Conservation (phyloP, 192 early-diverging fungal genomes). For the Podila horticola region DNA sequence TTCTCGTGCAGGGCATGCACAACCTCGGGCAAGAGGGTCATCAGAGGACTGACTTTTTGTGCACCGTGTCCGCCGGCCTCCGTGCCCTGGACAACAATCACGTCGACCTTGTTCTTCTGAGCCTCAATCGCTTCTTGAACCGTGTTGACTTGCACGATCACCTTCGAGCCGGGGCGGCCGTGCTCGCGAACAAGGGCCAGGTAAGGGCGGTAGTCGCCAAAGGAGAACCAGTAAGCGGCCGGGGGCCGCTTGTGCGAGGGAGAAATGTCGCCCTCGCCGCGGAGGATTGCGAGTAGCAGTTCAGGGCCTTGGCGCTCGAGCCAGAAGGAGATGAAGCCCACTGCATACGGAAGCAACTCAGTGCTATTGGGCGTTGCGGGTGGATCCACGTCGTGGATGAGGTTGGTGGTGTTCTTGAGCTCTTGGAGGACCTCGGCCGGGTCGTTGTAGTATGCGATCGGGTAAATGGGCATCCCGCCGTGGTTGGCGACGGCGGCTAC, state of each 20-base stretch:
- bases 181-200: conserved; percentile 33
- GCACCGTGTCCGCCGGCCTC: conserved; percentile 61
- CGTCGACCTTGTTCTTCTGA: conserved; percentile 52
- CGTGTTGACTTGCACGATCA: conserved; percentile 60
- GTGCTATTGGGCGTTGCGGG: background rate
- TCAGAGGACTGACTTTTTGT: conserved; percentile 11
- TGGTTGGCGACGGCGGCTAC: conserved; percentile 54
- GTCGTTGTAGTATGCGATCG: conserved; percentile 43
- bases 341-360: conserved; percentile 47
- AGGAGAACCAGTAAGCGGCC: conserved; percentile 57
- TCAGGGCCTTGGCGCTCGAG: conserved; percentile 50
- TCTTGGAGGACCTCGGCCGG: conserved; percentile 32
- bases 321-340: conserved; percentile 56
- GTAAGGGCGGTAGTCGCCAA: conserved; percentile 54
- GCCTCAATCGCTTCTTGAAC: conserved; percentile 55
- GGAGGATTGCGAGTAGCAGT: conserved; percentile 34
- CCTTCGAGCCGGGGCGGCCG: conserved; percentile 21
- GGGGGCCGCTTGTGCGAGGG: conserved; percentile 20
- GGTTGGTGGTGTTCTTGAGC: conserved; percentile 5
- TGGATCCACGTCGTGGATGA: conserved; percentile 1
- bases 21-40: conserved; percentile 48
- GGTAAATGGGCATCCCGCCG: conserved; percentile 46
- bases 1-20: conserved; percentile 24
- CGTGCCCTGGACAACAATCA: conserved; percentile 60
- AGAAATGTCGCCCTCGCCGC: conserved; percentile 11